Percentiles rank a stretch among this genome's conserved stretches.
phyloP scores from a whole-genome alignment of 495 filamentous ascomycete species.

The Annulohypoxylon stygium region DNA sequence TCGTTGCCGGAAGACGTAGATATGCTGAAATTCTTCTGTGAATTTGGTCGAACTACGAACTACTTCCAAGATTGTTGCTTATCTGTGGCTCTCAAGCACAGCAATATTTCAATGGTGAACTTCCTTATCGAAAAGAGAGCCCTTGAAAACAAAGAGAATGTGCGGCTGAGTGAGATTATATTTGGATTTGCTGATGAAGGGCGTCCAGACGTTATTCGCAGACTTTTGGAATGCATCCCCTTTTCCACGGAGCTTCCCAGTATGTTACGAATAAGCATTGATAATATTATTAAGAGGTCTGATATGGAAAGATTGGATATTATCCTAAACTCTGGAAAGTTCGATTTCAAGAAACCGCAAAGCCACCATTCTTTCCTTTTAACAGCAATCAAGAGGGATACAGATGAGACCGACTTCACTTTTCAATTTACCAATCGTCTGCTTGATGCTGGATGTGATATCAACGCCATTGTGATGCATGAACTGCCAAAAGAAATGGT shows the following conservation, averaged over 20 bases:
- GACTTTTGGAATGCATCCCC: not conserved
- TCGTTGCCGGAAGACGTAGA: not conserved
- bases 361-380: not conserved
- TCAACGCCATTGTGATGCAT: not conserved
- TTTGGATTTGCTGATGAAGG: not conserved
- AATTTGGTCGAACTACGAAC: not conserved
- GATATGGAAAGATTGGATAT: constrained; percentile 24
- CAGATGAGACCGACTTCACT: not conserved
- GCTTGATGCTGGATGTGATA: constrained; percentile 20
- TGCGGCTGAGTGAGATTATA: too few relatives aligned
- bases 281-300: not conserved
- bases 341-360: constrained; percentile 4
- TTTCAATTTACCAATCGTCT: constrained; percentile 12
- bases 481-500: too few relatives aligned
- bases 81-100: not conserved
- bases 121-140: constrained; percentile 1
- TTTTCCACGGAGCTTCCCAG: too few relatives aligned
- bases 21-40: not conserved
- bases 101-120: not conserved
- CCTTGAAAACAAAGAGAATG: too few relatives aligned
- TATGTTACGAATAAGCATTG: too few relatives aligned
- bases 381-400: constrained; percentile 7
- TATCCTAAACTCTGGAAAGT: not conserved
- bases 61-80: not conserved
- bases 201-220: not conserved